Conservation (phyloP, 2,329 filamentous ascomycete species). For the Meredithiella fracta region DNA sequence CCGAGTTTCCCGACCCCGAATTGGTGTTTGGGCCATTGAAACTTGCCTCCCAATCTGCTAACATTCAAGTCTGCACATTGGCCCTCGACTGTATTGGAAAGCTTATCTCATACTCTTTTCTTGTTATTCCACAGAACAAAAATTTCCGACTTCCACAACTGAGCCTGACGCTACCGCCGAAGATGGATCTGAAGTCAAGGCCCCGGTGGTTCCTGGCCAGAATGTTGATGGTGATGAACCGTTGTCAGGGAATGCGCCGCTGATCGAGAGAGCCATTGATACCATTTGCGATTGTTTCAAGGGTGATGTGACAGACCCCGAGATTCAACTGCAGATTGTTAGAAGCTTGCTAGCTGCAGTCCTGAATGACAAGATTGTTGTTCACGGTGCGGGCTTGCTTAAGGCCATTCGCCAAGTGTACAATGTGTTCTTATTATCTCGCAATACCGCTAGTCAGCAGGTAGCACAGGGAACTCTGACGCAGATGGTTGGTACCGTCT, state of each 20-base stretch:
- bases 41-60: constrained; percentile 73
- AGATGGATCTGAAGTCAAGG: neutral
- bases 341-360: constrained; percentile 92
- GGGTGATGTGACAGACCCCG: constrained; percentile 78
- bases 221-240: neutral
- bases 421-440: constrained; percentile 94
- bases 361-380: constrained; percentile 95
- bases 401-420: constrained; percentile 97
- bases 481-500: constrained; percentile 97
- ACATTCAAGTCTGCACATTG: constrained; percentile 69
- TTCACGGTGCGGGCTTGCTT: constrained; percentile 85
- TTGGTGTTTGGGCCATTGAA: constrained; percentile 81
- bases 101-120: constrained; percentile 97
- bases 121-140: constrained; percentile 40
- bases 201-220: neutral
- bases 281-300: constrained; percentile 99
- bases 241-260: constrained; percentile 34
- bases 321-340: constrained; percentile 94
- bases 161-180: constrained; percentile 1
- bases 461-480: constrained; percentile 92
- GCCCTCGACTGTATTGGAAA: constrained; percentile 97
- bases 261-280: constrained; percentile 96
- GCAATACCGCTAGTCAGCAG: constrained; percentile 87
- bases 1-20: constrained; percentile 72
- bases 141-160: neutral